These are phyloP conservation scores for Baudoinia panamericana DNA, from an alignment of 495 filamentous ascomycete genomes.

Conservation along the genomic window DNA sequence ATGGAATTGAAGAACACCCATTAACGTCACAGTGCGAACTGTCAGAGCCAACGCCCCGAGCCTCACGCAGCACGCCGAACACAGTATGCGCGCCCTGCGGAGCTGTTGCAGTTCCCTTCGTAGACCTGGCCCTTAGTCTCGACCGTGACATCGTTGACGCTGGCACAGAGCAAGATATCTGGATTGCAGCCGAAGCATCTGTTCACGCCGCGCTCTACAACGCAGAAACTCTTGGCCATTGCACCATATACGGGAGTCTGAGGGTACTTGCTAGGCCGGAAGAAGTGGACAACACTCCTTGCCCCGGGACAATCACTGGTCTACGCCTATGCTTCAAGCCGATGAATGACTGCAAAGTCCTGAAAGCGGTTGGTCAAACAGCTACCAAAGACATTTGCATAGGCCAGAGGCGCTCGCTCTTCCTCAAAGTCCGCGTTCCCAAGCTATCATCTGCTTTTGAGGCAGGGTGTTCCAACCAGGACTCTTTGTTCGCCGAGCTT, in stretches of 20 bases:
- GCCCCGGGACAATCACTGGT: conserved; percentile 11
- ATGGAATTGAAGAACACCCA: too few relatives aligned
- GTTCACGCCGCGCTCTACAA: neutral
- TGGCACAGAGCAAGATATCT: conserved; percentile 8
- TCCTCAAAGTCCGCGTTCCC: conserved; percentile 11
- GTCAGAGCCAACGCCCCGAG: neutral
- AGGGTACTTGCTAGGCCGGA: neutral
- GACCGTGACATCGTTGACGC: conserved; percentile 8
- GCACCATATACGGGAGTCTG: neutral
- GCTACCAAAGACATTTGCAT: conserved; percentile 7
- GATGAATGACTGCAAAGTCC: conserved; percentile 1
- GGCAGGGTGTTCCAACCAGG: conserved; percentile 3
- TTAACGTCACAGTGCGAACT: too few relatives aligned
- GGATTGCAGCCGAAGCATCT: conserved; percentile 15
- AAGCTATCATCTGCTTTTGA: neutral
- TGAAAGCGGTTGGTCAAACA: conserved; percentile 15
- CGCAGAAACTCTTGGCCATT: neutral
- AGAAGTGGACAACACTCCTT: neutral
- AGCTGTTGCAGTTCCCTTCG: conserved; percentile 6
- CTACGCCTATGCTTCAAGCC: conserved; percentile 18
- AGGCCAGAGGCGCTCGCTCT: conserved; percentile 11
- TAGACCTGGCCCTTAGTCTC: conserved; percentile 4
- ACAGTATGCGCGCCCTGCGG: neutral
- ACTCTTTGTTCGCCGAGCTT: conserved; percentile 18
- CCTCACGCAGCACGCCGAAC: neutral